Conservation (phyloP, 1,284 basidiomycete genomes). For the Ustilago tritici region DNA sequence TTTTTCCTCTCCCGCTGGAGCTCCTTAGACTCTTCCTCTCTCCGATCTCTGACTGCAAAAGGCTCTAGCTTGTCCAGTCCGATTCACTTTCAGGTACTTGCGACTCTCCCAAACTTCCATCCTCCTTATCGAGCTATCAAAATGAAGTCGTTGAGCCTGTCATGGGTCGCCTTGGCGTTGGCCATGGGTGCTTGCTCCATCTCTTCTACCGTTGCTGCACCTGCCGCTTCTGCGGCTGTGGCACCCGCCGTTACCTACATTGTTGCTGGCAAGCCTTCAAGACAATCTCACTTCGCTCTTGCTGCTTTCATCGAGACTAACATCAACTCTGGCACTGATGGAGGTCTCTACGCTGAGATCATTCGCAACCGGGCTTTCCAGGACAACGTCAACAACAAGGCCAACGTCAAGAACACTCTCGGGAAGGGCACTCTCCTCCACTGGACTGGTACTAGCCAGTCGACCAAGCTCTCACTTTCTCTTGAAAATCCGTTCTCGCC, state of each 20-base stretch:
- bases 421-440: constrained; percentile 38
- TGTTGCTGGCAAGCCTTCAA: constrained; percentile 28
- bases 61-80: neutral
- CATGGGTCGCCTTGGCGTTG: constrained; percentile 30
- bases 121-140: neutral
- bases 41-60: neutral
- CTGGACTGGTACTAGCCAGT: constrained; percentile 24
- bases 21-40: neutral
- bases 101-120: neutral
- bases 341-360: constrained; percentile 56
- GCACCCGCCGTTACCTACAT: constrained; percentile 24
- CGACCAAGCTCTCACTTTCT: constrained; percentile 34
- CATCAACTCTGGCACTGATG: constrained; percentile 57
- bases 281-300: constrained; percentile 32
- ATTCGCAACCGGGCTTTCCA: constrained; percentile 56
- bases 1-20: neutral
- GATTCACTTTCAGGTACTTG: neutral
- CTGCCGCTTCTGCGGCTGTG: neutral
- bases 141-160: constrained; percentile 25
- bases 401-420: constrained; percentile 18
- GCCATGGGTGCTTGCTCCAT: constrained; percentile 13
- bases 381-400: constrained; percentile 18
- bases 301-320: constrained; percentile 51
- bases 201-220: constrained; percentile 6
- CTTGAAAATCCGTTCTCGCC: constrained; percentile 20